phyloP scores from a whole-genome alignment of 495 filamentous ascomycete species.

The Aspergillus saccharolyticus region DNA sequence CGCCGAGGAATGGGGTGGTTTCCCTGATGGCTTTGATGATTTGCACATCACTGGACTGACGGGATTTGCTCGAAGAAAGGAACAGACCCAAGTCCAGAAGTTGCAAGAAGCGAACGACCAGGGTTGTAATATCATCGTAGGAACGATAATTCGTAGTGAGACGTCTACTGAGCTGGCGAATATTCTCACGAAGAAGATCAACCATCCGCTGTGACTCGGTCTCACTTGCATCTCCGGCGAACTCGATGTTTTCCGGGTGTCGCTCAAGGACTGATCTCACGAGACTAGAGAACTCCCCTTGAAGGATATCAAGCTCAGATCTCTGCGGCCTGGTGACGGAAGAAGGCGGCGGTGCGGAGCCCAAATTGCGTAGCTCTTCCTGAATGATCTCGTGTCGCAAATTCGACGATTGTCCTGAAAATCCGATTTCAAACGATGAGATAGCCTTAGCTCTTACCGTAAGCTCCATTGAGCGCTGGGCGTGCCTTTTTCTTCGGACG shows the following conservation, averaged over 20 bases:
- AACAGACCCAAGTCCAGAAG: constrained; percentile 73
- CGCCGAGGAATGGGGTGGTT: constrained; percentile 62
- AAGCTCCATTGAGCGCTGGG: constrained; percentile 50
- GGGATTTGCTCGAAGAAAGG: constrained; percentile 40
- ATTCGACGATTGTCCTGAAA: constrained; percentile 63
- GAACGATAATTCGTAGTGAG: constrained; percentile 61
- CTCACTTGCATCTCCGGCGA: constrained; percentile 12
- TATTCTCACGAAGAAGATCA: constrained; percentile 64
- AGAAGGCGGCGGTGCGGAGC: constrained; percentile 53
- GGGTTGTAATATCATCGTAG: constrained; percentile 79
- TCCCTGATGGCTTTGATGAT: constrained; percentile 39
- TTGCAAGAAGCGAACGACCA: constrained; percentile 74
- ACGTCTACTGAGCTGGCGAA: constrained; percentile 60
- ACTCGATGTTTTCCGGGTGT: constrained; percentile 42
- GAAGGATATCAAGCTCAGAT: constrained; percentile 65
- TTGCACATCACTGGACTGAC: constrained; percentile 19
- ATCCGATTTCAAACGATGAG: constrained; percentile 56
- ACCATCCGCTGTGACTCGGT: constrained; percentile 27
- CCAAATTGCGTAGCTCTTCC: constrained; percentile 55
- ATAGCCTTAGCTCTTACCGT: constrained; percentile 55
- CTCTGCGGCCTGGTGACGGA: constrained; percentile 67
- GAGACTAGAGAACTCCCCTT: constrained; percentile 76
- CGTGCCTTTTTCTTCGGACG: constrained; percentile 63
- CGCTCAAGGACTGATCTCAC: constrained; percentile 59
- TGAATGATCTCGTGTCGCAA: constrained; percentile 56